These are phyloP conservation scores for Euphrasia confusa DNA, from an alignment of 257 asterid species.

Conservation along the genomic window DNA sequence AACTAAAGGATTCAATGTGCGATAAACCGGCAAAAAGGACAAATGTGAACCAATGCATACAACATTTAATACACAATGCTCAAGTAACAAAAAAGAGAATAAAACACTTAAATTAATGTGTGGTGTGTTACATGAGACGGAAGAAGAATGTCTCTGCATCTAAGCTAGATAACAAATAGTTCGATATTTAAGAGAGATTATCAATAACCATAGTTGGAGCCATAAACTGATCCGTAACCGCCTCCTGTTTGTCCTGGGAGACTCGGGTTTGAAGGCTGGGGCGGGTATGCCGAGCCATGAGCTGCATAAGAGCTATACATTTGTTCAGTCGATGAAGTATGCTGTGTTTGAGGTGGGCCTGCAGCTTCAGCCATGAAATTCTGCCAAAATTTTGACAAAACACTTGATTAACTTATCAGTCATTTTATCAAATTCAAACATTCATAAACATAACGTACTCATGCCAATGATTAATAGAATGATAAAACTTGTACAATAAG, in stretches of 20 bases:
- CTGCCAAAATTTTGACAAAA: slow-evolving; percentile 33
- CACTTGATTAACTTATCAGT: neutral
- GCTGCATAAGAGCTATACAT: slow-evolving; percentile 46
- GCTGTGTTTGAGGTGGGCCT: slow-evolving; percentile 21
- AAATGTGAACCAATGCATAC: no score
- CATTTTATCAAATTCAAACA: neutral
- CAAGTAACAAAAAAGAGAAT: no score
- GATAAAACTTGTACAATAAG: no score
- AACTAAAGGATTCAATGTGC: no score
- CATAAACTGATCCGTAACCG: slow-evolving; percentile 68
- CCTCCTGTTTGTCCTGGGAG: slow-evolving; percentile 51
- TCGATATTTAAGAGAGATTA: neutral
- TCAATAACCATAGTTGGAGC: slow-evolving; percentile 69
- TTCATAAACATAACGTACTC: no score
- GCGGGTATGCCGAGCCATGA: slow-evolving; percentile 43
- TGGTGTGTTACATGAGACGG: no score
- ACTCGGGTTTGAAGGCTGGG: slow-evolving; percentile 55
- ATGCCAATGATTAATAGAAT: no score
- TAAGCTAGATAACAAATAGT: no score
- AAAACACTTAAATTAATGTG: no score
- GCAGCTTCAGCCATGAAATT: slow-evolving; percentile 81
- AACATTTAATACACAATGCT: no score
- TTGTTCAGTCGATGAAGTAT: slow-evolving; percentile 52
- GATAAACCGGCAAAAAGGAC: no score
- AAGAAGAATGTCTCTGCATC: no score